These are phyloP conservation scores for Ophiocordyceps unilateralis DNA, from an alignment of 2,329 filamentous ascomycete genomes.

Conservation along the genomic window DNA sequence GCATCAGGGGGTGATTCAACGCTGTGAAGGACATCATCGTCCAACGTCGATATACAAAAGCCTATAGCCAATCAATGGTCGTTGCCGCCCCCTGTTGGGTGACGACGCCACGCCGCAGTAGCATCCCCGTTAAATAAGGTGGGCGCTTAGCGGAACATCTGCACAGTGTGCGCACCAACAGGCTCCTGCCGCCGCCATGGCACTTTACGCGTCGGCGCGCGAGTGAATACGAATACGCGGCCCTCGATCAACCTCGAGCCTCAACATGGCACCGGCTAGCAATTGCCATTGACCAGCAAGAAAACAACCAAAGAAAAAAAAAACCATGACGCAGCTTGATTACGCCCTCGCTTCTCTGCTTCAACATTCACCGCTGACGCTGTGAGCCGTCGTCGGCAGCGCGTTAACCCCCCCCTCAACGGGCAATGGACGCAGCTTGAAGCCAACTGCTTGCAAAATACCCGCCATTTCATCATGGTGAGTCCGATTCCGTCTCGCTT, in stretches of 20 bases:
- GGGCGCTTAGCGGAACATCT: not conserved
- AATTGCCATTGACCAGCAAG: not conserved
- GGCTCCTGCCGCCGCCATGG: not conserved
- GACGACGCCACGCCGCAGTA: no score
- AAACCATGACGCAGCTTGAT: not conserved
- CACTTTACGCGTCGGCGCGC: not conserved
- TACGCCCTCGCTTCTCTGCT: no score
- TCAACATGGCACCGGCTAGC: not conserved
- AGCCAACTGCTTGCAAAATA: not conserved
- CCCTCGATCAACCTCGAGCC: not conserved
- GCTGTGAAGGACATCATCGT: not conserved
- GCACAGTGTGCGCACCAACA: no score
- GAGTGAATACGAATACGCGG: not conserved
- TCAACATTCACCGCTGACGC: not conserved
- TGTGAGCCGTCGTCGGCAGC: not conserved
- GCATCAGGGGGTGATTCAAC: no score
- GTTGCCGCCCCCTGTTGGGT: not conserved
- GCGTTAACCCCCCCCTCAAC: no score
- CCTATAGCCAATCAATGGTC: not conserved
- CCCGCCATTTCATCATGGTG: not conserved
- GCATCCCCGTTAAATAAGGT: not conserved
- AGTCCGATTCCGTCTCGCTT: not conserved
- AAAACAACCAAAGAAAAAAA: not conserved
- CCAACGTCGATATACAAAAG: no score
- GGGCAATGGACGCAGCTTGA: not conserved